Conservation (phyloP, 2,329 filamentous ascomycete genomes). For the Colletotrichum higginsianum region DNA sequence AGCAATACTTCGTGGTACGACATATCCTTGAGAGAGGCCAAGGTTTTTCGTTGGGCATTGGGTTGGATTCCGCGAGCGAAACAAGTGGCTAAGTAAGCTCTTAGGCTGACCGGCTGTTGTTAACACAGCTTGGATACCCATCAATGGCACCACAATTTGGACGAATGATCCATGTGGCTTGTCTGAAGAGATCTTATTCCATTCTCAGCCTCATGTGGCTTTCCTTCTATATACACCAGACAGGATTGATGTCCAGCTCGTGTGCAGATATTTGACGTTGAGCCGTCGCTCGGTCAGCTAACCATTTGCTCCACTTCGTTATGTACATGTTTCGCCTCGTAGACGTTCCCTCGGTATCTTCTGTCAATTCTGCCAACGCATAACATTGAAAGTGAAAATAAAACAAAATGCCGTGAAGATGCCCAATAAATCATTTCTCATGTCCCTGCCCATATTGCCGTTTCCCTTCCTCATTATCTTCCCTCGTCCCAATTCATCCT, state of each 20-base stretch:
- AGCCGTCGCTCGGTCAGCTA: not conserved
- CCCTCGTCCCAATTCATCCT: conserved; percentile 14
- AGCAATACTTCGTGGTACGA: too few relatives aligned
- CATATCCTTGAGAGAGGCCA: too few relatives aligned
- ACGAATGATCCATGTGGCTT: not conserved
- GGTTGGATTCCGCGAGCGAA: not conserved
- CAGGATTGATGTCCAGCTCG: not conserved
- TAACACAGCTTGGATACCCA: not conserved
- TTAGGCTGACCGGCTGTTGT: not conserved
- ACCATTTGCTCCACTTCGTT: not conserved
- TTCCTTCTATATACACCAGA: not conserved
- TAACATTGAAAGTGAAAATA: not conserved
- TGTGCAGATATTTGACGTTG: conserved; percentile 12
- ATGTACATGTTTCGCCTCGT: conserved; percentile 23
- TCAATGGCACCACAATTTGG: not conserved
- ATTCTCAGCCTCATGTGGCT: not conserved
- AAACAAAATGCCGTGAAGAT: conserved; percentile 24
- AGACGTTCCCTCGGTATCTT: not conserved
- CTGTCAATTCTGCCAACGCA: not conserved
- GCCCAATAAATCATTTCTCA: conserved; percentile 35
- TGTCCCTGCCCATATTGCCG: not conserved
- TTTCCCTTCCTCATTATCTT: conserved; percentile 29
- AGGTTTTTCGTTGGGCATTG: too few relatives aligned
- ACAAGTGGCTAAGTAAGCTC: not conserved
- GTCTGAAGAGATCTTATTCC: not conserved